Conservation (phyloP, 1,284 basidiomycete genomes). For the Austroboletus novae-zelandiae region DNA sequence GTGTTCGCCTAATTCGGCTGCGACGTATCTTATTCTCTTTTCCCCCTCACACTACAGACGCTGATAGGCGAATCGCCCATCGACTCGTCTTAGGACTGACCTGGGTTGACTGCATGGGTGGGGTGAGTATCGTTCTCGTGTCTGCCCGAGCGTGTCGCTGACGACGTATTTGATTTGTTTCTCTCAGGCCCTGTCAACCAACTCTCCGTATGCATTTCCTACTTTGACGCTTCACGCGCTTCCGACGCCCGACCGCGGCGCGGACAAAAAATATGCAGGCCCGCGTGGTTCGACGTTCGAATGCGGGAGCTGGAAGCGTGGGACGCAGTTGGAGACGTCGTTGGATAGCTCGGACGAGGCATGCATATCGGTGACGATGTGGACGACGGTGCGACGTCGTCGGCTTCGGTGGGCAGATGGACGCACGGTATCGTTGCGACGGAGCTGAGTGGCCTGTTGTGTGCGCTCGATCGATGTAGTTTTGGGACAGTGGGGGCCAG, state of each 20-base stretch:
- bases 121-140: conserved; percentile 47
- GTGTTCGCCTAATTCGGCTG: not conserved
- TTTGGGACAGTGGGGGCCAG: not conserved
- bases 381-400: conserved; percentile 22
- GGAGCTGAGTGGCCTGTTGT: conserved; percentile 61
- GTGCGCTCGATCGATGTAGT: conserved; percentile 33
- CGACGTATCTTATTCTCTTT: not conserved
- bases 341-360: conserved; percentile 49
- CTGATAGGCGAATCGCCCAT: conserved; percentile 88
- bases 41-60: conserved; percentile 40
- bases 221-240: conserved; percentile 77
- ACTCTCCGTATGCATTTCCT: conserved; percentile 81
- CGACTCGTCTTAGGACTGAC: conserved; percentile 82
- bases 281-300: conserved; percentile 65
- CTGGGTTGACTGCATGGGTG: conserved; percentile 73
- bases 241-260: conserved; percentile 76
- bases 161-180: not conserved
- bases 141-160: not conserved
- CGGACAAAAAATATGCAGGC: conserved; percentile 79
- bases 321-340: conserved; percentile 55
- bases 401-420: conserved; percentile 46
- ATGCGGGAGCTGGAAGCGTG: conserved; percentile 54
- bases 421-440: conserved; percentile 49
- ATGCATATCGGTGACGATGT: conserved; percentile 11
- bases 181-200: conserved; percentile 66